Base-by-base conservation (phyloP, 352 stramenopile genomes). In the Pythium myriotylum region DNA sequence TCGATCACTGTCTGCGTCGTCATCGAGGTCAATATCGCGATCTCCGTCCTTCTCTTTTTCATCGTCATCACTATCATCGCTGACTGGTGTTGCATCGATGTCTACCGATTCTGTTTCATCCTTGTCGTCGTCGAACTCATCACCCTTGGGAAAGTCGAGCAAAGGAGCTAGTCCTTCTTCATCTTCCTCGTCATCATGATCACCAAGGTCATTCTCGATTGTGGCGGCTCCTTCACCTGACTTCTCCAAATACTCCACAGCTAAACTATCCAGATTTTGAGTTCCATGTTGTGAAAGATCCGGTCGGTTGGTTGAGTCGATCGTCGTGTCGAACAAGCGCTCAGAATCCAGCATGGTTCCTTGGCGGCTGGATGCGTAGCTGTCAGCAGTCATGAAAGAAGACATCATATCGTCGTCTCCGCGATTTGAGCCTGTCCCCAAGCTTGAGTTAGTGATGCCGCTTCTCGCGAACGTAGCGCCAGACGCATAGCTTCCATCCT, bases 211-310 rank as follows among this genome's bases (percentile, higher is more conserved):
- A 26, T 64, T 70, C 33, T 77, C 67, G 6, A 19, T 42, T 1
- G 54, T 12, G 14, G 16, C 39, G 2, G 46, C 60, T 33, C 32
- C 66, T 33, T 61, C 65, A 29, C 64, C 68, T 9, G 76, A 74
- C n/a, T 62, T 48, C 17, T 62, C 58, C 54, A 78, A 43, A 43
- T 77, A 77, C 3, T 49, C 69, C 4, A 54, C 58, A n/a, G 68
- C 65, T 13, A 73, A 42, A 24, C 51, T 55, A 20, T 72, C 60
- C 0, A 71, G 33, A 16, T 59, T 61, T 22, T 61, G 22, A 2
- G 63, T 63, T 40, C 59, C 32, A n/a, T 49, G 41, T 32, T 32
- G 55, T 13, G 19, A 22, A 13, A 59, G 24, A 13, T 40, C 40
- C 3, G 52, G 8, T 8, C 24, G 60, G 39, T 20, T 57, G 9